phyloP scores from a whole-genome alignment of 768 basidiomycete species.

The Trametes villosa region DNA sequence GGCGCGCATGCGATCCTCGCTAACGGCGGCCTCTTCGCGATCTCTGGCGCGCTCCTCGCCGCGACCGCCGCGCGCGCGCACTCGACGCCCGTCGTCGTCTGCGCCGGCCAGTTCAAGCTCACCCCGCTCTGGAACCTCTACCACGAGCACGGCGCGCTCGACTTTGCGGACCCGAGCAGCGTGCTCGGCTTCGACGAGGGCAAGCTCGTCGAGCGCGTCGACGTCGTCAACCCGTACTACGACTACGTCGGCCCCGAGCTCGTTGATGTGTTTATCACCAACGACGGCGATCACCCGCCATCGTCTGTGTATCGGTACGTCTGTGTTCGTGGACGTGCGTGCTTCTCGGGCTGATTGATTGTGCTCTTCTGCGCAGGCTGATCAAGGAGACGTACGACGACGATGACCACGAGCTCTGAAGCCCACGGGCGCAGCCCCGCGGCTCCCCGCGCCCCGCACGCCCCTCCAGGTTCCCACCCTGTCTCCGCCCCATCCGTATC shows the following conservation, averaged over 20 bases:
- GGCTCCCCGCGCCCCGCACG: not conserved
- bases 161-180: constrained; percentile 73
- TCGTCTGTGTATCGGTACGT: constrained; percentile 86
- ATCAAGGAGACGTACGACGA: constrained; percentile 96
- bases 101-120: constrained; percentile 95
- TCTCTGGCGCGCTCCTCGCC: constrained; percentile 82
- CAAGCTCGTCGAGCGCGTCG: constrained; percentile 81
- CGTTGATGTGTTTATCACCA: constrained; percentile 93
- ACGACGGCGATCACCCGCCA: constrained; percentile 96
- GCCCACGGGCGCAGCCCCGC: constrained; percentile 11
- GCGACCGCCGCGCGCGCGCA: constrained; percentile 89
- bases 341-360: constrained; percentile 10
- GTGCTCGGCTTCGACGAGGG: constrained; percentile 79
- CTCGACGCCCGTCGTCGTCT: constrained; percentile 90
- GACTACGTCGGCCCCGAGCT: constrained; percentile 94
- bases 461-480: not conserved
- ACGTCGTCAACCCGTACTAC: constrained; percentile 94
- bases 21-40: constrained; percentile 94
- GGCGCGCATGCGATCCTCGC: constrained; percentile 96
- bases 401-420: constrained; percentile 82
- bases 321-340: not conserved
- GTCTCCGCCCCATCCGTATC: not conserved
- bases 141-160: constrained; percentile 83
- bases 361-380: constrained; percentile 49
- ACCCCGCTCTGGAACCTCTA: constrained; percentile 91